phyloP scores from a whole-genome alignment of 2,329 filamentous ascomycete species.

The Lanzia echinophila region DNA sequence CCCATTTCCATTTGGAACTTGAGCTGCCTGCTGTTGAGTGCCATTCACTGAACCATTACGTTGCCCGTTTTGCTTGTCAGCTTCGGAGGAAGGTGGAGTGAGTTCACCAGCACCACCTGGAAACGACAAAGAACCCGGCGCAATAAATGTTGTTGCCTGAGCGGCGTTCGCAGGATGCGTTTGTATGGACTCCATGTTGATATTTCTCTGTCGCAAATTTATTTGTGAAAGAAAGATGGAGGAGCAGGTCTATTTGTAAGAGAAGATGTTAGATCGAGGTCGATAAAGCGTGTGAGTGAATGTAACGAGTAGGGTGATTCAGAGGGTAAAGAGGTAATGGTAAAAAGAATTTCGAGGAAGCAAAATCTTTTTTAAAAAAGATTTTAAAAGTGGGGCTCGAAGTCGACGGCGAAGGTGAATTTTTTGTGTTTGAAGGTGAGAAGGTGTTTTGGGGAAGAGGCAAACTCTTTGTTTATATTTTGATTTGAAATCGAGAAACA shows the following conservation, averaged over 20 bases:
- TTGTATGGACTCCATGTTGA: conserved; percentile 75
- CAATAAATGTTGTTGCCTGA: conserved; percentile 94
- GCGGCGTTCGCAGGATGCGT: conserved; percentile 86
- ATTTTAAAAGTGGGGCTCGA: conserved; percentile 5
- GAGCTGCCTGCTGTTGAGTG: conserved; percentile 48
- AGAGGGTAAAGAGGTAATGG: conserved; percentile 8
- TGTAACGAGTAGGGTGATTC: background rate
- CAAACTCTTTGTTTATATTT: background rate
- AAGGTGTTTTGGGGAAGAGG: background rate
- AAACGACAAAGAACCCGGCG: conserved; percentile 86
- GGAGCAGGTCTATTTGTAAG: conserved; percentile 24
- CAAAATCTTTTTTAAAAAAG: conserved; percentile 6
- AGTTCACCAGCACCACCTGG: conserved; percentile 77
- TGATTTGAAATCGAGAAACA: background rate
- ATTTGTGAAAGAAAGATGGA: conserved; percentile 12
- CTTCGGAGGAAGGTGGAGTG: conserved; percentile 70
- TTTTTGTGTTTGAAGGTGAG: background rate
- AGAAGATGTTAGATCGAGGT: conserved; percentile 24
- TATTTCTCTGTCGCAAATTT: conserved; percentile 16
- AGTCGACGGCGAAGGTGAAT: conserved; percentile 7
- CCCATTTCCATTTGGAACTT: conserved; percentile 62
- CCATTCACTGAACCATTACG: conserved; percentile 43
- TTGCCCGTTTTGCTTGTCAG: conserved; percentile 49
- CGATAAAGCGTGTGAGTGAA: background rate
- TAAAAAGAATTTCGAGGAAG: conserved; percentile 10